A percentile compares a stretch with the other conserved stretches of the same genome.
phyloP scores from a whole-genome alignment of 495 filamentous ascomycete species.

The Neurospora sp. region DNA sequence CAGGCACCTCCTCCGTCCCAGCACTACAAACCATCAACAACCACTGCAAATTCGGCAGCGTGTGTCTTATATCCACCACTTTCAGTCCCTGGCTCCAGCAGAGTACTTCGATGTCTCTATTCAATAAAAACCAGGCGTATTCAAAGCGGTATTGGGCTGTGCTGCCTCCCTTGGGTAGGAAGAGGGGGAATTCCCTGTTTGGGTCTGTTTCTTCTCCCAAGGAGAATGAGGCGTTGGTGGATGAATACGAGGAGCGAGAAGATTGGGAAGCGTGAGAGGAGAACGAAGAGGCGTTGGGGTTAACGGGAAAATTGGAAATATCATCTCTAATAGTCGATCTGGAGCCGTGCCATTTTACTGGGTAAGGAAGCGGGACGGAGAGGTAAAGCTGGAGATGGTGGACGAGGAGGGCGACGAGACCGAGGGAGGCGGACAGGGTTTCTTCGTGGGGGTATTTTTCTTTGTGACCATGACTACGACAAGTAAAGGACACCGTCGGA shows the following conservation, averaged over 20 bases:
- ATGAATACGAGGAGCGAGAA: not conserved
- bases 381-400: conserved; percentile 78
- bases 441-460: conserved; percentile 43
- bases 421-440: conserved; percentile 68
- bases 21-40: conserved; percentile 79
- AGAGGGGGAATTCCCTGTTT: conserved; percentile 69
- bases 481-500: too few relatives aligned
- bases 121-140: conserved; percentile 88
- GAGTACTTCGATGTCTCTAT: conserved; percentile 85
- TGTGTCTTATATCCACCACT: conserved; percentile 80
- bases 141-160: conserved; percentile 80
- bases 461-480: not conserved
- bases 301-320: conserved; percentile 51
- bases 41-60: conserved; percentile 86
- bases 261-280: not conserved
- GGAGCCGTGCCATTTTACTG: conserved; percentile 60
- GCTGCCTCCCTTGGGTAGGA: conserved; percentile 50
- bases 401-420: conserved; percentile 68
- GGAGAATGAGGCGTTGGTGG: not conserved
- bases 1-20: conserved; percentile 67
- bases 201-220: conserved; percentile 16
- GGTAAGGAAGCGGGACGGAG: conserved; percentile 68
- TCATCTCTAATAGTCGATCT: conserved; percentile 71
- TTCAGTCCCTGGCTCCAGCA: conserved; percentile 63
- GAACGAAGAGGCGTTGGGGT: not conserved